A percentile compares a stretch with the other conserved stretches of the same genome.
phyloP scores from a whole-genome alignment of 1,284 basidiomycete genomes.

The Hymenochaete sp. region DNA sequence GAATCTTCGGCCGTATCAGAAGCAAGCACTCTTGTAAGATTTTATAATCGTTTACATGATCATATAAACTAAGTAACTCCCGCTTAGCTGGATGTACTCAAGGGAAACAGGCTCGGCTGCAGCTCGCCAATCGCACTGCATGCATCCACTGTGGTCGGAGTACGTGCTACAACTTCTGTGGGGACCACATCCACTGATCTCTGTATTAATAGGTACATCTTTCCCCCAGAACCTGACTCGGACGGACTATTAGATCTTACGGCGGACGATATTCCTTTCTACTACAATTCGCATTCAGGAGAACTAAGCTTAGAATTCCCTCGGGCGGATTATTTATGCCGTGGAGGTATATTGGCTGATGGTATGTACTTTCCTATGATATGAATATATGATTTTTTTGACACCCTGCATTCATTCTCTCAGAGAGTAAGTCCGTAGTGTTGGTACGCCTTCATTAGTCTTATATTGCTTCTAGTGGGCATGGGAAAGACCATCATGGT shows the following conservation, averaged over 20 bases:
- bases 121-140: constrained; percentile 61
- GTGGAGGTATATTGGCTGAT: constrained; percentile 84
- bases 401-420: neutral
- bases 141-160: constrained; percentile 96
- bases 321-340: constrained; percentile 67
- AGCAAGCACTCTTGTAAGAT: constrained; percentile 75
- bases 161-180: constrained; percentile 32
- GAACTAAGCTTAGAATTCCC: constrained; percentile 87
- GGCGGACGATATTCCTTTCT: constrained; percentile 64
- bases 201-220: constrained; percentile 45
- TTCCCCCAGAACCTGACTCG: constrained; percentile 47
- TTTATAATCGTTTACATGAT: neutral
- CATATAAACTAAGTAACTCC: constrained; percentile 4
- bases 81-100: constrained; percentile 81
- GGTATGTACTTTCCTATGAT: constrained; percentile 27
- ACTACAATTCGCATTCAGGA: constrained; percentile 92
- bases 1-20: constrained; percentile 83
- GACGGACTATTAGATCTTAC: constrained; percentile 58
- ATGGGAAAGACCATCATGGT: constrained; percentile 99
- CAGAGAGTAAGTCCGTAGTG: constrained; percentile 23
- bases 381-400: constrained; percentile 3
- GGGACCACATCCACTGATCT: constrained; percentile 3
- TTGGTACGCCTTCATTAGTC: constrained; percentile 1
- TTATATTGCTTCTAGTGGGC: constrained; percentile 47
- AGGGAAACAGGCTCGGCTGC: constrained; percentile 70